A percentile compares a stretch with the other conserved stretches of the same genome.
phyloP scores from a whole-genome alignment of 2,329 filamentous ascomycete genomes.

The Amesomyces nigricolor region DNA sequence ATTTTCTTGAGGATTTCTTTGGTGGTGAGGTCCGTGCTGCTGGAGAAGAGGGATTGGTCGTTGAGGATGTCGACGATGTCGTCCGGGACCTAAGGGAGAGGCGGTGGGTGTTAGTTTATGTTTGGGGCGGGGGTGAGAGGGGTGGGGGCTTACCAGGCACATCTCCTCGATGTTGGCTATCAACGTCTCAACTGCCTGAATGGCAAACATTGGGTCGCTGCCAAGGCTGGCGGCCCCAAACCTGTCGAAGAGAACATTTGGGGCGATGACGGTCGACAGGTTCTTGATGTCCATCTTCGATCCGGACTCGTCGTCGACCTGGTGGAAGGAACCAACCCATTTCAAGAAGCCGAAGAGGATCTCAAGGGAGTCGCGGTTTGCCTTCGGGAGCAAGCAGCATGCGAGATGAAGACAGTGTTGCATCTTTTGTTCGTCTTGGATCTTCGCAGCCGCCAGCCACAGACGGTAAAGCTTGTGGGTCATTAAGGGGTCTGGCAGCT shows the following conservation, averaged over 20 bases:
- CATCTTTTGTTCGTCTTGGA: slow-evolving; percentile 73
- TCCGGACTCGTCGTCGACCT: slow-evolving; percentile 92
- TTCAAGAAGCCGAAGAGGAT: slow-evolving; percentile 94
- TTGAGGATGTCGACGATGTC: slow-evolving; percentile 82
- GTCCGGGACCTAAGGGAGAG: slow-evolving; percentile 68
- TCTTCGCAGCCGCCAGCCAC: slow-evolving; percentile 86
- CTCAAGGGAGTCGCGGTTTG: slow-evolving; percentile 88
- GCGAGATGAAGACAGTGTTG: slow-evolving; percentile 83
- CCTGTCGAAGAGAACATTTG: slow-evolving; percentile 79
- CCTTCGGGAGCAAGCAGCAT: slow-evolving; percentile 87
- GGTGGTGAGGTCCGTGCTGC: slow-evolving; percentile 80
- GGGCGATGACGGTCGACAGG: slow-evolving; percentile 92
- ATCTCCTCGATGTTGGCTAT: slow-evolving; percentile 94
- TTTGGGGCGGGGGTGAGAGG: neutral
- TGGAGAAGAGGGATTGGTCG: slow-evolving; percentile 76
- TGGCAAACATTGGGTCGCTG: slow-evolving; percentile 84
- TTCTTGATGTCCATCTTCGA: slow-evolving; percentile 99
- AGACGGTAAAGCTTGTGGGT: slow-evolving; percentile 91
- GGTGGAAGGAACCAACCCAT: slow-evolving; percentile 95
- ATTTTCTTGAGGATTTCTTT: slow-evolving; percentile 96
- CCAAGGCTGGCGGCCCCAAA: slow-evolving; percentile 64
- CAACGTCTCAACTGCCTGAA: slow-evolving; percentile 84
- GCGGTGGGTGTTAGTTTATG: slow-evolving; percentile 24
- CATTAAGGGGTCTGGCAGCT: slow-evolving; percentile 89
- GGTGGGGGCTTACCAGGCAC: slow-evolving; percentile 73